These are phyloP conservation scores for Phytopythium sindhum DNA, from an alignment of 352 stramenopile genomes.

Conservation along the genomic window DNA sequence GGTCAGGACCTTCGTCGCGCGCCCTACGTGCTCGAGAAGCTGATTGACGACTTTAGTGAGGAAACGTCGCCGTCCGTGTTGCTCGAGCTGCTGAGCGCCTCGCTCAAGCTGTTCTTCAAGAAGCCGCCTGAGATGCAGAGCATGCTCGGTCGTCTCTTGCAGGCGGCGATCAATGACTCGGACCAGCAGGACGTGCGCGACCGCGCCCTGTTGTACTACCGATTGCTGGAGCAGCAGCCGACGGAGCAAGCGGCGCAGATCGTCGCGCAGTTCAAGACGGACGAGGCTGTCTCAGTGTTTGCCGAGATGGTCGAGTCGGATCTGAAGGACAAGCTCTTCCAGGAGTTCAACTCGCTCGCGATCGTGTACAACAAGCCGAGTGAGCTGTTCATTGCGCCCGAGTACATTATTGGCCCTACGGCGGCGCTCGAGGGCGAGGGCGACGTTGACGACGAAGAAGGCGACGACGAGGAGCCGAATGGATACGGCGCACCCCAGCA, in stretches of 20 bases:
- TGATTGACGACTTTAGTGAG: slow-evolving; percentile 92
- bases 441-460: slow-evolving; percentile 51
- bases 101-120: slow-evolving; percentile 98
- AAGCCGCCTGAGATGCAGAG: slow-evolving; percentile 96
- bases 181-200: slow-evolving; percentile 96
- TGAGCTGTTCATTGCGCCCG: slow-evolving; percentile 93
- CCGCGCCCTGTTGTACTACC: slow-evolving; percentile 97
- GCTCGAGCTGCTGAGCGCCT: slow-evolving; percentile 93
- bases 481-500: neutral
- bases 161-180: slow-evolving; percentile 93
- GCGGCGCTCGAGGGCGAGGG: slow-evolving; percentile 38
- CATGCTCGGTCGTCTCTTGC: slow-evolving; percentile 96
- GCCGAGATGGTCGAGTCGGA: slow-evolving; percentile 82
- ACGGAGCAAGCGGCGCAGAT: slow-evolving; percentile 90
- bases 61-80: slow-evolving; percentile 89
- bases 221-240: slow-evolving; percentile 90
- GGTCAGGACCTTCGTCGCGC: slow-evolving; percentile 90
- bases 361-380: slow-evolving; percentile 97
- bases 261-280: slow-evolving; percentile 72
- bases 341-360: slow-evolving; percentile 98
- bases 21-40: slow-evolving; percentile 96
- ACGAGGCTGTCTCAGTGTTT: slow-evolving; percentile 86
- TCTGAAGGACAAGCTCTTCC: slow-evolving; percentile 85
- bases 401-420: slow-evolving; percentile 37
- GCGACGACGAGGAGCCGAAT: slow-evolving; percentile 12